Evolutionary conservation across 495 filamentous ascomycete species (phyloP).

Genomic region (Hypoxylon fuscum): DNA sequence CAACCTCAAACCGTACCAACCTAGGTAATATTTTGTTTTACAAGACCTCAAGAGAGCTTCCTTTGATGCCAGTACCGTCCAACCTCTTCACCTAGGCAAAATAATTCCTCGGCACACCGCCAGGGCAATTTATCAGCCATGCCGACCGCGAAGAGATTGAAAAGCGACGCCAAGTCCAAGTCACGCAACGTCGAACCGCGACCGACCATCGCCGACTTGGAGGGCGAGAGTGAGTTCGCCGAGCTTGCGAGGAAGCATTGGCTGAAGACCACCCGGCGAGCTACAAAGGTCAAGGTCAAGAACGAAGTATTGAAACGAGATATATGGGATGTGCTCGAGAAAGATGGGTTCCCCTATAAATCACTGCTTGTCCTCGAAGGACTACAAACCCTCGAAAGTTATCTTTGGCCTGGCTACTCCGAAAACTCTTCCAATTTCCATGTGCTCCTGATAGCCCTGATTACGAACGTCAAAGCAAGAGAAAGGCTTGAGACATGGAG

Average conservation of each 20-base stretch:
- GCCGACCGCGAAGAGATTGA: constrained; percentile 60
- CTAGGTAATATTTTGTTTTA: neutral
- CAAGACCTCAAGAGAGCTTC: constrained; percentile 6
- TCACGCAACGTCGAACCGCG: constrained; percentile 45
- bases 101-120: constrained; percentile 25
- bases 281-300: constrained; percentile 73
- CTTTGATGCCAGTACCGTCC: constrained; percentile 9
- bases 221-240: constrained; percentile 82
- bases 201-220: constrained; percentile 59
- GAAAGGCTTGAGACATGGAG: constrained; percentile 90
- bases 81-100: constrained; percentile 20
- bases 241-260: constrained; percentile 85
- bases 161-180: constrained; percentile 52
- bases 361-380: constrained; percentile 87
- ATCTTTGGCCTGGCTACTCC: constrained; percentile 89
- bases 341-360: constrained; percentile 77
- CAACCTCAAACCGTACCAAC: constrained; percentile 9
- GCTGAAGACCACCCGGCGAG: constrained; percentile 70
- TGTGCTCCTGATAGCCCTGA: constrained; percentile 81
- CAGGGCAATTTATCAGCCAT: constrained; percentile 42
- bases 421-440: constrained; percentile 92
- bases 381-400: constrained; percentile 90
- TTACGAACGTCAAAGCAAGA: constrained; percentile 87
- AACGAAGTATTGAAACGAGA: constrained; percentile 85
- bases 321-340: constrained; percentile 90